phyloP scores from a whole-genome alignment of 257 asterid species.

The Solanum ossicruentum region DNA sequence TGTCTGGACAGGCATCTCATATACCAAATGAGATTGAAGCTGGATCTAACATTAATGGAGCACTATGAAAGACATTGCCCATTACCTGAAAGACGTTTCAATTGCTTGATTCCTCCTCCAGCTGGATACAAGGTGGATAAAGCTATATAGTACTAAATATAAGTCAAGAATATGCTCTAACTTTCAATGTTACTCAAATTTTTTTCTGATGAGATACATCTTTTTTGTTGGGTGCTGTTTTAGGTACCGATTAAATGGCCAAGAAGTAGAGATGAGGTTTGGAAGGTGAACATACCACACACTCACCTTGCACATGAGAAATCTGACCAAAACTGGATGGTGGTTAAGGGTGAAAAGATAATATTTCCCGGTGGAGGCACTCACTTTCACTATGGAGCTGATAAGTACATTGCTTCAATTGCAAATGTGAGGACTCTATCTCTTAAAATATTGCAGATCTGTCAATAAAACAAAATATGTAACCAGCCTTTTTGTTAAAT shows the following conservation, averaged over 20 bases:
- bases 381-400: slow-evolving; percentile 94
- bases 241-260: slow-evolving; percentile 96
- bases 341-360: slow-evolving; percentile 77
- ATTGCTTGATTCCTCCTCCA: slow-evolving; percentile 96
- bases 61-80: slow-evolving; percentile 99
- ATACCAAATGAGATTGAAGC: slow-evolving; percentile 79
- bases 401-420: slow-evolving; percentile 73
- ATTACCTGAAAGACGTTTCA: slow-evolving; percentile 77
- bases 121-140: slow-evolving; percentile 73
- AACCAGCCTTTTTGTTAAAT: neutral
- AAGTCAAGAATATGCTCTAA: neutral
- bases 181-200: neutral
- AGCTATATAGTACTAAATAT: neutral
- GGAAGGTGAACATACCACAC: slow-evolving; percentile 95
- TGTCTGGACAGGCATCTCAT: slow-evolving; percentile 93
- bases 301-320: slow-evolving; percentile 92
- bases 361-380: slow-evolving; percentile 94
- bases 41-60: slow-evolving; percentile 94
- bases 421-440: slow-evolving; percentile 56
- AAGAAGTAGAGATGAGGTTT: slow-evolving; percentile 81
- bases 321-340: slow-evolving; percentile 99
- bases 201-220: neutral
- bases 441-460: neutral
- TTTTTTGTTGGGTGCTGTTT: neutral
- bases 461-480: neutral